phyloP scores from a whole-genome alignment of 1,284 basidiomycete species.

The Pulchroboletus neoregius region DNA sequence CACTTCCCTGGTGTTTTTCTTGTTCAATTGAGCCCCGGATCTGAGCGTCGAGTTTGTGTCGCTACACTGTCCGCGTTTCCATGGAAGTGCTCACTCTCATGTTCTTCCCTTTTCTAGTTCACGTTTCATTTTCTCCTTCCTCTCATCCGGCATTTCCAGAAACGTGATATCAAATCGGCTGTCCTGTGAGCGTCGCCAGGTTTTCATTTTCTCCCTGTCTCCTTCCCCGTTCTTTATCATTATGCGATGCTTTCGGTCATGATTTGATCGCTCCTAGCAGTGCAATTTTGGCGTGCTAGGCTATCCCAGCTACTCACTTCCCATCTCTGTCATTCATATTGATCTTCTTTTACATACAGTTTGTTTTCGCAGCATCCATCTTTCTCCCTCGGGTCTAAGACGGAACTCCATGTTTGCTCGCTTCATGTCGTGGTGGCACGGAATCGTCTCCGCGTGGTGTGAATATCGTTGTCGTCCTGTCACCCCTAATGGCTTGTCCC shows the following conservation, averaged over 20 bases:
- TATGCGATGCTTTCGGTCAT: conserved; percentile 30
- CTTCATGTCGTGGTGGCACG: conserved; percentile 24
- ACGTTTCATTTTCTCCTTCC: conserved; percentile 24
- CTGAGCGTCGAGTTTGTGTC: not conserved
- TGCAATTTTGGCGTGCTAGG: conserved; percentile 18
- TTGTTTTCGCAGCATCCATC: conserved; percentile 18
- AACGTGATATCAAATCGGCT: conserved; percentile 33
- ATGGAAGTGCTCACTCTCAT: conserved; percentile 17
- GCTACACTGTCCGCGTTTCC: conserved; percentile 19
- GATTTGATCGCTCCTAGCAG: conserved; percentile 31
- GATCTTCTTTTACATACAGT: conserved; percentile 34
- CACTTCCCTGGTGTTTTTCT: conserved; percentile 16
- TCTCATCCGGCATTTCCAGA: conserved; percentile 32
- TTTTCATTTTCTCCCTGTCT: conserved; percentile 21
- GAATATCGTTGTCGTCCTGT: conserved; percentile 9
- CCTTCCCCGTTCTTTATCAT: conserved; percentile 29
- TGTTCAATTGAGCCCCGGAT: no score
- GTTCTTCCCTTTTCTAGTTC: conserved; percentile 11
- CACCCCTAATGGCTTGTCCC: conserved; percentile 16
- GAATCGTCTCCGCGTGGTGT: conserved; percentile 11
- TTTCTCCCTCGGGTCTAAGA: conserved; percentile 31
- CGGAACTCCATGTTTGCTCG: conserved; percentile 29
- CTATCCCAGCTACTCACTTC: conserved; percentile 22
- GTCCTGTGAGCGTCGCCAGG: conserved; percentile 32
- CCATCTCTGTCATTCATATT: conserved; percentile 21